These are phyloP conservation scores for Xylariaceae sp. DNA, from an alignment of 2,329 filamentous ascomycete genomes.

Conservation along the genomic window DNA sequence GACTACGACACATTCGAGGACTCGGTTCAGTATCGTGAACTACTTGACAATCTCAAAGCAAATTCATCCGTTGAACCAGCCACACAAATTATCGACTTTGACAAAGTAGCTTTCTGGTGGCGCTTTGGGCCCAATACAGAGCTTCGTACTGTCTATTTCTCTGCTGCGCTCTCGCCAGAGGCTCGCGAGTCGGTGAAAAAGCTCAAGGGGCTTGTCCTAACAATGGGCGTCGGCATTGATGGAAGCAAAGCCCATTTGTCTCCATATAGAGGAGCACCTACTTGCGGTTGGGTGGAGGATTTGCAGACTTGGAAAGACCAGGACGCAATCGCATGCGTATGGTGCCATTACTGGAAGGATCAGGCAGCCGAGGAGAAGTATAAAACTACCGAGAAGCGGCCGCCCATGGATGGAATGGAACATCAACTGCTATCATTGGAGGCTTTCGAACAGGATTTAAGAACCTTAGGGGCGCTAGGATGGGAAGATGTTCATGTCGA, in stretches of 20 bases:
- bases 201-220: conserved; percentile 14
- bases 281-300: conserved; percentile 16
- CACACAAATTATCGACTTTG: conserved; percentile 18
- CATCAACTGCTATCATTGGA: conserved; percentile 7
- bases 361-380: conserved; percentile 17
- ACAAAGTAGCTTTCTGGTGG: conserved; percentile 20
- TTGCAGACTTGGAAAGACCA: conserved; percentile 5
- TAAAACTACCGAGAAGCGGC: conserved; percentile 14
- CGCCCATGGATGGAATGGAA: conserved; percentile 12
- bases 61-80: conserved; percentile 1
- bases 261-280: conserved; percentile 19
- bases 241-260: conserved; percentile 12
- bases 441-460: conserved; percentile 17
- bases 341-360: conserved; percentile 23
- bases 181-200: conserved; percentile 9
- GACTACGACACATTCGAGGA: conserved; percentile 10
- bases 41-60: conserved; percentile 5
- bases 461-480: conserved; percentile 10
- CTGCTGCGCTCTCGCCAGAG: background rate
- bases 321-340: conserved; percentile 14
- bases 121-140: conserved; percentile 17
- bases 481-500: conserved; percentile 24
- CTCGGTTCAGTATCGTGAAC: conserved; percentile 5
- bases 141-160: conserved; percentile 23
- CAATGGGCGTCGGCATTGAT: conserved; percentile 18